Base-by-base conservation (phyloP, 768 basidiomycete genomes). In the Naganishia antarctica region DNA sequence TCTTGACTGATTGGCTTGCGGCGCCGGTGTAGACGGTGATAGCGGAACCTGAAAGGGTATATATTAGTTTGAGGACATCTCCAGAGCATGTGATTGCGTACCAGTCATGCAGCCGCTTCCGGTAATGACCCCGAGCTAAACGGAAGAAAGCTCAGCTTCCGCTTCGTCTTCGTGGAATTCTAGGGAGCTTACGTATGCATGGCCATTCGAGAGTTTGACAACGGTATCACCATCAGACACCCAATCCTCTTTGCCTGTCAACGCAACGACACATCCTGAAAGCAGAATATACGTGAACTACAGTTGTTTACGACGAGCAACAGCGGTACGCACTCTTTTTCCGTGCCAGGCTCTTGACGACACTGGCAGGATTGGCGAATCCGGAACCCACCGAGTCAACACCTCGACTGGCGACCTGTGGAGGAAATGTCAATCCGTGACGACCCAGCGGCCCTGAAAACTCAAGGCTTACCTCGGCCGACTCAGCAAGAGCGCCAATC, bases 341-440 rank as follows among this genome's bases (percentile, higher is more conserved):
- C 63, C 79, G 80, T 0, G 92, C 89, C 11, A 96, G 80, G 9
- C 80, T 74, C 69, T 80, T 82, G 43, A 93, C 88, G 66, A 93
- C 86, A 5, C 72, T 63, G 0, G 82, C 82, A 0, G 93, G 89
- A 75, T 94, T 83, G 57, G 82, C 80, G 78, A 94, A 93, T 8
- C 86, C 89, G 8, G 77, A 69, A 0, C 91, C 90, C 16, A 86
- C 80, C 65, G 88, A 89, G 75, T 97, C 93, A 0, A 97, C 93
- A 0, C 93, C 93, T 73, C 84, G 85, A 16, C 86, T 83, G 65
- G 81, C 74, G 2, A 89, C 89, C 88, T 87, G 40, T 53, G 25
- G 43, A 45, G 31, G 5, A 34, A 44, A 16, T 23, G 51, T 46
- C 34, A 41, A 12, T 18, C n/a, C 16, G n/a, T 29, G 28, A 25